phyloP scores from a whole-genome alignment of 2,329 filamentous ascomycete species.

The Colletotrichum tropicale region DNA sequence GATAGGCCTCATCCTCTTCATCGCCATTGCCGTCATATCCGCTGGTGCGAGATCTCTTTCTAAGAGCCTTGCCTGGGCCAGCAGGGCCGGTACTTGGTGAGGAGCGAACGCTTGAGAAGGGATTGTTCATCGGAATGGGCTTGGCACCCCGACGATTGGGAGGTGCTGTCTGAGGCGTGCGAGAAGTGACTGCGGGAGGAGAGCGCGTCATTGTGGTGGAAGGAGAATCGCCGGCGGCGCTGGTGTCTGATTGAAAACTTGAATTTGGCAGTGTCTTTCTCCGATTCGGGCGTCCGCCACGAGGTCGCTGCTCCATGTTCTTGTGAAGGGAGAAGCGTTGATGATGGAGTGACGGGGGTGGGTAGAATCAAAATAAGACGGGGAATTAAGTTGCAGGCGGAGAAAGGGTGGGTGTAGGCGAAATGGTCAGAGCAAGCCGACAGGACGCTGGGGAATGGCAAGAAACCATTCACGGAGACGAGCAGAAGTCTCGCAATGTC shows the following conservation, averaged over 20 bases:
- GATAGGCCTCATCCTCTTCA: constrained; percentile 54
- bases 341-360: not conserved
- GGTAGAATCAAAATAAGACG: not conserved
- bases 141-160: constrained; percentile 14
- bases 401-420: not conserved
- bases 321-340: not conserved
- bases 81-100: constrained; percentile 3
- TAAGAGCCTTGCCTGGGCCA: constrained; percentile 5
- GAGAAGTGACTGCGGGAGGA: constrained; percentile 6
- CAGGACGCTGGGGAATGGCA: not conserved
- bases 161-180: constrained; percentile 22
- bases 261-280: constrained; percentile 14
- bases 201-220: constrained; percentile 18
- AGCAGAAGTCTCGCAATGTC: not conserved
- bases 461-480: not conserved
- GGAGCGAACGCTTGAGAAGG: constrained; percentile 1
- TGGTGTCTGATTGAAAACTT: constrained; percentile 16
- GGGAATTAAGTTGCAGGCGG: not conserved
- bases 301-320: constrained; percentile 13
- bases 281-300: constrained; percentile 7
- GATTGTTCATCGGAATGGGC: constrained; percentile 2
- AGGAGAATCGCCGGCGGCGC: constrained; percentile 1
- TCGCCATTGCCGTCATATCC: constrained; percentile 26
- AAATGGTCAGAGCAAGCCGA: not conserved
- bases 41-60: constrained; percentile 16